Percentiles rank a stretch among this genome's conserved stretches.
Evolutionary conservation across 2,329 filamentous ascomycete species (phyloP).

Genomic region (Aspergillus sclerotialis): DNA sequence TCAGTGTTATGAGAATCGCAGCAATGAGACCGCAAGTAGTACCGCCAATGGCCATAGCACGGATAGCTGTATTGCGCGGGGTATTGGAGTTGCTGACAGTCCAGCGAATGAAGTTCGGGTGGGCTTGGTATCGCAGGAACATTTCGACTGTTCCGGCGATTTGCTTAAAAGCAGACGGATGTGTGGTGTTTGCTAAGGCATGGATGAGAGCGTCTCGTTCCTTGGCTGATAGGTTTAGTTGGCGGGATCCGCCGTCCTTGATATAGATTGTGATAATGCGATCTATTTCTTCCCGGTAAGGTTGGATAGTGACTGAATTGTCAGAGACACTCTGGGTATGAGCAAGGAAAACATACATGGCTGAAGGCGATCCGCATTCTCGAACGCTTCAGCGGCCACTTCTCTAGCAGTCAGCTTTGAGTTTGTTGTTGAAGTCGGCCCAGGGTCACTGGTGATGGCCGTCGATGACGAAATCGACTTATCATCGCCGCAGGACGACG

Average conservation of each 20-base stretch:
- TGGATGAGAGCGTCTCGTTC: neutral
- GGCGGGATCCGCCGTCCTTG: neutral
- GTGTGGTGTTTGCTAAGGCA: neutral
- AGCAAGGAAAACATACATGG: neutral
- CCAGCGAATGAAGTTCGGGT: neutral
- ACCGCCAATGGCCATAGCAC: neutral
- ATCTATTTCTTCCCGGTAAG: neutral
- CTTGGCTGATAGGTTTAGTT: neutral
- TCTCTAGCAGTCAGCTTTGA: neutral
- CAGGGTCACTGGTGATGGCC: neutral
- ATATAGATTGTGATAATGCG: neutral
- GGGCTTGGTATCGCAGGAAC: neutral
- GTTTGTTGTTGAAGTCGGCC: neutral
- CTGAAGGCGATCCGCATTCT: neutral
- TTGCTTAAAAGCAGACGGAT: neutral
- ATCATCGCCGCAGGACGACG: neutral
- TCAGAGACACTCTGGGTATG: neutral
- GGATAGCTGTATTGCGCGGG: neutral
- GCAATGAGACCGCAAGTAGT: neutral
- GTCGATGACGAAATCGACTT: neutral
- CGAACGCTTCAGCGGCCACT: neutral
- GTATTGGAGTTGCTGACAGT: neutral
- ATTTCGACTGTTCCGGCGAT: neutral
- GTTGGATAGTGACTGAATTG: neutral
- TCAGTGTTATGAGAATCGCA: neutral